phyloP scores from a whole-genome alignment of 2,329 filamentous ascomycete species.

The Fusarium torreyae region DNA sequence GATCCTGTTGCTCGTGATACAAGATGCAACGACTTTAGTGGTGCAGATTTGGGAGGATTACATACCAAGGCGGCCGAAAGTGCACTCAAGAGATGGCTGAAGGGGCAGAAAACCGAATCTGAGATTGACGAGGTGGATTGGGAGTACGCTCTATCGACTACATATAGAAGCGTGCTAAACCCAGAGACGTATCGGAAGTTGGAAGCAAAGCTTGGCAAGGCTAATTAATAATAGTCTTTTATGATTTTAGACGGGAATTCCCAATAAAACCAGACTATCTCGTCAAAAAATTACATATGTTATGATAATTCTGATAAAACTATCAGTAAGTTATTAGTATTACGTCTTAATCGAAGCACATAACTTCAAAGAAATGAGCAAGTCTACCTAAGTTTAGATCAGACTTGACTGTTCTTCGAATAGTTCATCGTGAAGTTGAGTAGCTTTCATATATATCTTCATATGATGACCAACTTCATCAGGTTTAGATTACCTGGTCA shows the following conservation, averaged over 20 bases:
- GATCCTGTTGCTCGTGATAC: slow-evolving; percentile 75
- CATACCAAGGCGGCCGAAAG: slow-evolving; percentile 67
- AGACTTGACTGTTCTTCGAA: too few species aligned
- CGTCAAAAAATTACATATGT: neutral
- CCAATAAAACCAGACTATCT: neutral
- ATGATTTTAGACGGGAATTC: neutral
- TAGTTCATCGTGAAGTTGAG: too few species aligned
- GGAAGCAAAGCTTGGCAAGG: slow-evolving; percentile 34
- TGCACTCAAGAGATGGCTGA: slow-evolving; percentile 60
- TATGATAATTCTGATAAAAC: too few species aligned
- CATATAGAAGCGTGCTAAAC: slow-evolving; percentile 66
- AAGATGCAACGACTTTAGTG: slow-evolving; percentile 83
- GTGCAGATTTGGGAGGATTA: slow-evolving; percentile 70
- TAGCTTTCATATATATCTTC: too few species aligned
- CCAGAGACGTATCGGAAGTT: slow-evolving; percentile 61
- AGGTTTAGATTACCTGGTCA: too few species aligned
- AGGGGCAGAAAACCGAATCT: slow-evolving; percentile 44
- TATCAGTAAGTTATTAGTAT: neutral
- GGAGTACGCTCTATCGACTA: slow-evolving; percentile 65
- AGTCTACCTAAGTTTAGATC: too few species aligned
- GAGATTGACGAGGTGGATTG: slow-evolving; percentile 62
- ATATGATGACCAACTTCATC: too few species aligned
- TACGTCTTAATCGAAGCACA: neutral
- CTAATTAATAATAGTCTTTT: slow-evolving; percentile 14
- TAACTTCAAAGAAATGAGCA: neutral